Evolutionary conservation across 2,329 filamentous ascomycete genomes (phyloP).

Genomic region (Epichloe gansuensis): DNA sequence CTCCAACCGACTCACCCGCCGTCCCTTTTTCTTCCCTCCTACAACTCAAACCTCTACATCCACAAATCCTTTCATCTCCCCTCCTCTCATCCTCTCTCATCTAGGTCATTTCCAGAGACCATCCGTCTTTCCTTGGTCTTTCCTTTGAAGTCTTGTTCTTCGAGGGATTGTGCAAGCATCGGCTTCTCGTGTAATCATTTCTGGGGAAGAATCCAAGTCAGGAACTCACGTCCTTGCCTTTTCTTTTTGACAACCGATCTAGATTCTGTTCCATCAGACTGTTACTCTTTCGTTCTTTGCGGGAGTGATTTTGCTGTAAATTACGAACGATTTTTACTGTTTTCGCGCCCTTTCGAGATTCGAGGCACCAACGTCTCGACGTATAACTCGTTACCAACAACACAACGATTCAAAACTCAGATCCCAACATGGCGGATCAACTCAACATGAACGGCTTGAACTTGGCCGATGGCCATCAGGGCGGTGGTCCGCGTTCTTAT

Average conservation of each 20-base stretch:
- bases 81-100: slow-evolving; percentile 16
- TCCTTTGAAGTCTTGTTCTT: slow-evolving; percentile 35
- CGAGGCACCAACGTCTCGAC: neutral
- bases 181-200: slow-evolving; percentile 20
- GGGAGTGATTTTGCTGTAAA: slow-evolving; percentile 16
- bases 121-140: slow-evolving; percentile 30
- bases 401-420: neutral
- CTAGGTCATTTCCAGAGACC: slow-evolving; percentile 19
- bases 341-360: neutral
- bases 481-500: slow-evolving; percentile 48
- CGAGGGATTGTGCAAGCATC: slow-evolving; percentile 25
- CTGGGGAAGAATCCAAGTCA: slow-evolving; percentile 18
- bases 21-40: slow-evolving; percentile 19
- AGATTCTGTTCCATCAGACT: slow-evolving; percentile 20
- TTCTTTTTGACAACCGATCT: slow-evolving; percentile 13
- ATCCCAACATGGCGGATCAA: slow-evolving; percentile 63
- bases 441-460: slow-evolving; percentile 69
- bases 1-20: slow-evolving; percentile 12
- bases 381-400: neutral
- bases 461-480: slow-evolving; percentile 35
- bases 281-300: slow-evolving; percentile 15
- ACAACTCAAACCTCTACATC: slow-evolving; percentile 20
- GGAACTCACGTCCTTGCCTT: slow-evolving; percentile 23
- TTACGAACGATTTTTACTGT: slow-evolving; percentile 8
- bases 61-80: slow-evolving; percentile 20